phyloP scores from a whole-genome alignment of 2,329 filamentous ascomycete species.

The Phialophora chinensis region DNA sequence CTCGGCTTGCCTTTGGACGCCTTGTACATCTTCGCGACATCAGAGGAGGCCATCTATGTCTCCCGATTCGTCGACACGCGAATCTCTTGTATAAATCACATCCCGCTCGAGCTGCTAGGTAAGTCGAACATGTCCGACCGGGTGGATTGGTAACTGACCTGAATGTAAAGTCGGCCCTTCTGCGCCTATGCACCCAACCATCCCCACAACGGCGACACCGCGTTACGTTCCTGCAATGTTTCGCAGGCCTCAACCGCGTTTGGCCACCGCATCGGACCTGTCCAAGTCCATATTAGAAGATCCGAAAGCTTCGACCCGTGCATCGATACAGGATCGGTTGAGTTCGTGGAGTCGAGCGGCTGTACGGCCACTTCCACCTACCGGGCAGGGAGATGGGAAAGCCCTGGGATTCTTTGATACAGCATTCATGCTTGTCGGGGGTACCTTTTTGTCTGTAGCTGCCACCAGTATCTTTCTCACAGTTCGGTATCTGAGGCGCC shows the following conservation, averaged over 20 bases:
- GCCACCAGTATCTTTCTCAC: neutral
- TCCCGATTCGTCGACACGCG: conserved; percentile 61
- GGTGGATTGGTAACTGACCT: conserved; percentile 41
- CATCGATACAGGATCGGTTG: conserved; percentile 11
- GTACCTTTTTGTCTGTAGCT: neutral
- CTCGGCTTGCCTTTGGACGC: conserved; percentile 49
- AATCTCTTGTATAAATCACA: conserved; percentile 62
- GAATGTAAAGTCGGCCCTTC: conserved; percentile 31
- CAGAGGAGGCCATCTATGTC: conserved; percentile 63
- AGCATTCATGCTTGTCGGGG: conserved; percentile 47
- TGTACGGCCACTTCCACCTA: conserved; percentile 43
- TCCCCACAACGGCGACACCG: conserved; percentile 37
- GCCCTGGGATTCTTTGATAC: conserved; percentile 58
- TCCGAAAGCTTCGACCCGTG: neutral
- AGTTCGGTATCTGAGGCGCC: neutral
- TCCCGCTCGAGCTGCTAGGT: conserved; percentile 61
- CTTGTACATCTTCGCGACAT: conserved; percentile 60
- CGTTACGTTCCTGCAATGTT: conserved; percentile 16
- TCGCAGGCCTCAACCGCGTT: conserved; percentile 19
- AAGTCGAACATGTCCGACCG: conserved; percentile 30
- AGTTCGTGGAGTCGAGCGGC: conserved; percentile 11
- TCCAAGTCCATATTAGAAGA: neutral
- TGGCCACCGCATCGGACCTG: conserved; percentile 11
- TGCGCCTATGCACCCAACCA: conserved; percentile 18
- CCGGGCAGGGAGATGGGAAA: conserved; percentile 45